Conservation (phyloP, 1,284 basidiomycete species). For the Sporisorium graminicola region DNA sequence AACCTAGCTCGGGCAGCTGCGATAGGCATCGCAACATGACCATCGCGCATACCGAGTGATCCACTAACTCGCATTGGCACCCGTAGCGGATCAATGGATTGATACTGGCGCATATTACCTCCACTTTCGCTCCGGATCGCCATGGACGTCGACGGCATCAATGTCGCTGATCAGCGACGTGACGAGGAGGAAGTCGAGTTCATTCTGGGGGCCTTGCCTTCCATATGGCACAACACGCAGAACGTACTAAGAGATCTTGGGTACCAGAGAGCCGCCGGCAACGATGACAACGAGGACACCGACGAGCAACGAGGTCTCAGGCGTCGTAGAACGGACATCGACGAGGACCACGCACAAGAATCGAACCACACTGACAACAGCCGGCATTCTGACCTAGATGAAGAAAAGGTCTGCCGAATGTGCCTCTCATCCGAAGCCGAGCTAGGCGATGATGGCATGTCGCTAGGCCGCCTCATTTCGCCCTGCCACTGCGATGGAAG, state of each 20-base stretch:
- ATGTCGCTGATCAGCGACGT: constrained; percentile 15
- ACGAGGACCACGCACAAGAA: background rate
- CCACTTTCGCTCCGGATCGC: background rate
- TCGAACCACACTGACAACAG: background rate
- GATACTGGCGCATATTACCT: background rate
- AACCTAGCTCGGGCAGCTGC: background rate
- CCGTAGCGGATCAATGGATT: background rate
- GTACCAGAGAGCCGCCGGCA: constrained; percentile 9
- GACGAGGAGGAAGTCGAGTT: constrained; percentile 49
- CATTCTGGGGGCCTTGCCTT: constrained; percentile 38
- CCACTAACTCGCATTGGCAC: background rate
- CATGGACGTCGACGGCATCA: constrained; percentile 22
- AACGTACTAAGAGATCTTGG: constrained; percentile 48
- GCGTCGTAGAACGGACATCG: background rate
- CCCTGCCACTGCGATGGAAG: constrained; percentile 51
- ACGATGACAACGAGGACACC: constrained; percentile 1
- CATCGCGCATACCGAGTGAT: background rate
- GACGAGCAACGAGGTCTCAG: constrained; percentile 9
- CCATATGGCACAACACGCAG: constrained; percentile 41
- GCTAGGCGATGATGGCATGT: constrained; percentile 42
- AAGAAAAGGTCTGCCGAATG: constrained; percentile 43
- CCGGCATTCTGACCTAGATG: constrained; percentile 3
- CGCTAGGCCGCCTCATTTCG: constrained; percentile 35
- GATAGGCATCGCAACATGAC: background rate
- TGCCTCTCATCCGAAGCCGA: constrained; percentile 43